A percentile compares a stretch with the other conserved stretches of the same genome.
phyloP scores from a whole-genome alignment of 208 protist species.

The Wallacemonas sp. region DNA sequence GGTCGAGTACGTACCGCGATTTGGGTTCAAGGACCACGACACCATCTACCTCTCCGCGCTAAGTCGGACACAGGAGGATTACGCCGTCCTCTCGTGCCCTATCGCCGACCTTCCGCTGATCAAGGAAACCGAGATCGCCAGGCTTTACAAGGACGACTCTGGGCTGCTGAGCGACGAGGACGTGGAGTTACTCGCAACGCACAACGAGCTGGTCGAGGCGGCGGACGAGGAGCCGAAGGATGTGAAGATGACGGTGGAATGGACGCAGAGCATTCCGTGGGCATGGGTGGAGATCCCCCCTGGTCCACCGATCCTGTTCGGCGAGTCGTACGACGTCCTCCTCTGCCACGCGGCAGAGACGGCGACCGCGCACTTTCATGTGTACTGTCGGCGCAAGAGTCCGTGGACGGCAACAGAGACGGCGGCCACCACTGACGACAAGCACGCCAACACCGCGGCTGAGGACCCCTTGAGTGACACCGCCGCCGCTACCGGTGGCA shows the following conservation, averaged over 20 bases:
- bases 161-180: constrained; percentile 8
- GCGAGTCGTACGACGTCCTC: constrained; percentile 49
- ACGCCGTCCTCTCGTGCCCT: constrained; percentile 53
- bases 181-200: not conserved
- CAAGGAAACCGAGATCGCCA: constrained; percentile 24
- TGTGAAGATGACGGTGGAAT: constrained; percentile 34
- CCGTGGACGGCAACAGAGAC: not conserved
- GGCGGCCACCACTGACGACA: no score
- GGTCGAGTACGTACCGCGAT: constrained; percentile 84
- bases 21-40: constrained; percentile 72
- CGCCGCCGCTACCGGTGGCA: not conserved
- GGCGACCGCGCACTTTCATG: constrained; percentile 56
- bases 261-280: constrained; percentile 61
- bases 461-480: not conserved
- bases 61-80: constrained; percentile 66
- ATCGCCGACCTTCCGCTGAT: constrained; percentile 48
- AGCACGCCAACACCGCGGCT: no score
- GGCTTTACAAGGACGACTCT: constrained; percentile 20
- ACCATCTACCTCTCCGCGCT: constrained; percentile 66
- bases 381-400: constrained; percentile 29
- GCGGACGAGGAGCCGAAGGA: not conserved
- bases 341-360: constrained; percentile 53
- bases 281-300: constrained; percentile 70
- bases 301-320: constrained; percentile 47
- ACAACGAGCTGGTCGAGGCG: constrained; percentile 11